Conservation (phyloP, 192 early-diverging fungal genomes). For the Funneliformis mosseae region DNA sequence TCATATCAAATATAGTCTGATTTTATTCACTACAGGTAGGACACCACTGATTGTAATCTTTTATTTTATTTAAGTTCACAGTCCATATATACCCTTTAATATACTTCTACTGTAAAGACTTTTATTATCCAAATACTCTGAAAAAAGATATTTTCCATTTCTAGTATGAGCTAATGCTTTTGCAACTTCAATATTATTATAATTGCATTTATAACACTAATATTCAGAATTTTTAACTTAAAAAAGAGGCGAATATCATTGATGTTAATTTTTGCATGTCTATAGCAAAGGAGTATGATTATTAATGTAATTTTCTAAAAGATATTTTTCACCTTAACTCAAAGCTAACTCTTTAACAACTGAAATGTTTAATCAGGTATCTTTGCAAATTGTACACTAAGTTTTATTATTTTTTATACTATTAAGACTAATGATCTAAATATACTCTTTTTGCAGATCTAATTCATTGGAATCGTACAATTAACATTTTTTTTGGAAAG, state of each 20-base stretch:
- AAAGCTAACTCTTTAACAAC: conserved; percentile 23
- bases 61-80: background rate
- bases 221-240: background rate
- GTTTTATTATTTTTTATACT: conserved; percentile 26
- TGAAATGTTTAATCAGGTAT: conserved; percentile 17
- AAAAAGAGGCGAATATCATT: background rate
- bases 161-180: conserved; percentile 11
- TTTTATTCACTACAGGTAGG: background rate
- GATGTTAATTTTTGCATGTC: background rate
- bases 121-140: conserved; percentile 6
- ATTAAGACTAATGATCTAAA: background rate
- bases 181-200: conserved; percentile 28
- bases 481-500: background rate
- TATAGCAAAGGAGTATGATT: conserved; percentile 3
- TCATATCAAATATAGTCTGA: background rate
- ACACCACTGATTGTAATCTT: background rate
- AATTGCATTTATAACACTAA: background rate
- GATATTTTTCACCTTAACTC: conserved; percentile 9
- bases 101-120: conserved; percentile 8
- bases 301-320: conserved; percentile 22
- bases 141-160: conserved; percentile 27
- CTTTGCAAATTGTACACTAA: background rate
- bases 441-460: conserved; percentile 5
- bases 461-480: conserved; percentile 16
- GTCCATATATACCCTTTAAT: conserved; percentile 13